A percentile compares a stretch with the other conserved stretches of the same genome.
phyloP scores from a whole-genome alignment of 345 rosid species.

The Melaleuca alternifolia region DNA sequence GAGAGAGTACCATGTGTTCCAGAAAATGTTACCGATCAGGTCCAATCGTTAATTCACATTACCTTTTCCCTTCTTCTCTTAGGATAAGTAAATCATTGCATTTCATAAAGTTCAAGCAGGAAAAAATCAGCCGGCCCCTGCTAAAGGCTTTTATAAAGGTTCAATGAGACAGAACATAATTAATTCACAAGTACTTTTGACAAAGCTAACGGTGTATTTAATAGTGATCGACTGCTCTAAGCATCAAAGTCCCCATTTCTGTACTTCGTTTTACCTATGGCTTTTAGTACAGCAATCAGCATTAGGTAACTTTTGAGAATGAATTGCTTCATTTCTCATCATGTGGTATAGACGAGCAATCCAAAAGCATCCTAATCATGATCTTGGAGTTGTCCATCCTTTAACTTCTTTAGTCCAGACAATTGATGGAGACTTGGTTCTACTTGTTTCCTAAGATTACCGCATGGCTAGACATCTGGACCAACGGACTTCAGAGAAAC shows the following conservation, averaged over 20 bases:
- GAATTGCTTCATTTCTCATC: neutral
- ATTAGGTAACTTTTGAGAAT: neutral
- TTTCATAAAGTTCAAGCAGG: neutral
- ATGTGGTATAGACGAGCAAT: neutral
- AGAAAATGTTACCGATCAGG: slow-evolving; percentile 96
- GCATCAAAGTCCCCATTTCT: neutral
- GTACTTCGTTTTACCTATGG: neutral
- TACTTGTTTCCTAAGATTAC: neutral
- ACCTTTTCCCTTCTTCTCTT: neutral
- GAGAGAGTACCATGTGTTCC: slow-evolving; percentile 75
- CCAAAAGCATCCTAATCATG: neutral
- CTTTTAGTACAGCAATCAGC: neutral
- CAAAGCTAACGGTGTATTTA: neutral
- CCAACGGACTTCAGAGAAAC: neutral
- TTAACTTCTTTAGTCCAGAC: neutral
- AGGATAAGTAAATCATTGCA: neutral
- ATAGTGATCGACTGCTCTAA: neutral
- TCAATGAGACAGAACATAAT: neutral
- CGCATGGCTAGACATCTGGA: neutral
- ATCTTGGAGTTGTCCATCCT: neutral
- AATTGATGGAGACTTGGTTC: neutral
- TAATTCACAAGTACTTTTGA: neutral
- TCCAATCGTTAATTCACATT: neutral
- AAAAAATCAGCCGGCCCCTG: neutral
- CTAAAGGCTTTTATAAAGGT: neutral